Evolutionary conservation across 192 early-diverging fungal genomes (phyloP).

Genomic region (Mortierella antarctica): DNA sequence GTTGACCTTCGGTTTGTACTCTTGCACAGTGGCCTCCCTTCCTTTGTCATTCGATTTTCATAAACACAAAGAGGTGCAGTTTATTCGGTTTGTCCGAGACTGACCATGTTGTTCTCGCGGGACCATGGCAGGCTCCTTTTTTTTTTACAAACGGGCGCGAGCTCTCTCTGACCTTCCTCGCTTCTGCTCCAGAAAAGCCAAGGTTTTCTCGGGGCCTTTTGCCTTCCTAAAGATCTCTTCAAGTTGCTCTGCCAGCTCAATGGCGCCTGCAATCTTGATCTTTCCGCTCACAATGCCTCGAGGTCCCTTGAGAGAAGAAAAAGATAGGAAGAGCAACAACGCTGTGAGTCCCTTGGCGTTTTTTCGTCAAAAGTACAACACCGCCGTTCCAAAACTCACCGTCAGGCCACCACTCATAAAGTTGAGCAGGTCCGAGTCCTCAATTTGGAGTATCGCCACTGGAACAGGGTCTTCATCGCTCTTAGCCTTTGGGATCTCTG

Average conservation of each 20-base stretch:
- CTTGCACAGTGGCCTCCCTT: too few relatives aligned
- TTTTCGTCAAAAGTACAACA: not conserved
- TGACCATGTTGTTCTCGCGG: not conserved
- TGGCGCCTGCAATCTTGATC: constrained; percentile 51
- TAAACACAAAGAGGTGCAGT: not conserved
- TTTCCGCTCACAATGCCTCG: constrained; percentile 48
- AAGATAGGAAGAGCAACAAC: not conserved
- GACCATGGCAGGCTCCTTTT: not conserved
- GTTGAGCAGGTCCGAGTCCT: constrained; percentile 46
- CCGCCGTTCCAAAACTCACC: not conserved
- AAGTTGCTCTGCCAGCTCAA: constrained; percentile 46
- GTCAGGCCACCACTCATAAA: constrained; percentile 51
- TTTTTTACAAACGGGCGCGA: constrained; percentile 23
- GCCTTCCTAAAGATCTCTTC: constrained; percentile 40
- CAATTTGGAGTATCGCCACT: constrained; percentile 44
- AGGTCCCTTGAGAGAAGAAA: constrained; percentile 18
- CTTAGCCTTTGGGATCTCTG: constrained; percentile 43
- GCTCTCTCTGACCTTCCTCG: constrained; percentile 28
- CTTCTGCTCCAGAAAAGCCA: constrained; percentile 43
- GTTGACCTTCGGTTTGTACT: too few relatives aligned
- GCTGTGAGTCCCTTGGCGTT: not conserved
- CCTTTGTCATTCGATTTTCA: too few relatives aligned
- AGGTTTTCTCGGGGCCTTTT: constrained; percentile 45
- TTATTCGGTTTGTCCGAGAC: not conserved
- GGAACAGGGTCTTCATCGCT: constrained; percentile 41